phyloP scores from a whole-genome alignment of 2,329 filamentous ascomycete species.

The Exserohilum rostratum region DNA sequence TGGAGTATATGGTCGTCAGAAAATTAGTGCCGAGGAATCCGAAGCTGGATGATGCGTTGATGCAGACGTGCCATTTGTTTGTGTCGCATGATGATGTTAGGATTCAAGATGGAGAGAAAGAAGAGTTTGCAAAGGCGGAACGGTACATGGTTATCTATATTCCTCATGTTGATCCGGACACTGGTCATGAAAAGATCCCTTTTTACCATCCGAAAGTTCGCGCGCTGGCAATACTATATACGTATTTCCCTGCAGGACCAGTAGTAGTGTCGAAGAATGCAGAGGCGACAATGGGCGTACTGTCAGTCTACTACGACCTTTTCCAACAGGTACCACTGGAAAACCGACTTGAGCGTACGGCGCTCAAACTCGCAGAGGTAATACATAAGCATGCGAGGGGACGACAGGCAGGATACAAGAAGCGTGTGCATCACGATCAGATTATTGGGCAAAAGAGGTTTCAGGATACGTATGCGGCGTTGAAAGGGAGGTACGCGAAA shows the following conservation, averaged over 20 bases:
- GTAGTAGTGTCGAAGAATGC: conserved; percentile 23
- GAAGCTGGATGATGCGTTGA: conserved; percentile 72
- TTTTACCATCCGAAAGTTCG: conserved; percentile 86
- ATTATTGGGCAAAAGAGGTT: conserved; percentile 77
- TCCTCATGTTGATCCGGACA: conserved; percentile 66
- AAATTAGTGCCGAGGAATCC: conserved; percentile 83
- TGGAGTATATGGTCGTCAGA: conserved; percentile 72
- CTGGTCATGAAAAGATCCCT: conserved; percentile 66
- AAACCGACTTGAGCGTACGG: conserved; percentile 68
- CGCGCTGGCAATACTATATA: conserved; percentile 77
- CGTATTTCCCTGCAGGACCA: conserved; percentile 52
- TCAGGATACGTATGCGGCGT: conserved; percentile 79
- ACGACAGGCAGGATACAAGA: conserved; percentile 70
- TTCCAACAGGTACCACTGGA: conserved; percentile 50
- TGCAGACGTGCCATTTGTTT: conserved; percentile 85
- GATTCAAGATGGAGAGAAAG: not conserved
- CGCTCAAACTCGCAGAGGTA: conserved; percentile 69
- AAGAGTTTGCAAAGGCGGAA: conserved; percentile 36
- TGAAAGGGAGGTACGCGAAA: conserved; percentile 81
- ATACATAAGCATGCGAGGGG: conserved; percentile 77
- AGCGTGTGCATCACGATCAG: conserved; percentile 82
- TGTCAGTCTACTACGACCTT: conserved; percentile 61
- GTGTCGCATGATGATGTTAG: conserved; percentile 28
- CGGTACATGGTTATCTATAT: conserved; percentile 74
- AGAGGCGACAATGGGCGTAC: conserved; percentile 41